Evolutionary conservation across 352 stramenopile species (phyloP), one percentile per base, ranked within the genome.

Genomic region (Aphanomyces stellatus): DNA sequence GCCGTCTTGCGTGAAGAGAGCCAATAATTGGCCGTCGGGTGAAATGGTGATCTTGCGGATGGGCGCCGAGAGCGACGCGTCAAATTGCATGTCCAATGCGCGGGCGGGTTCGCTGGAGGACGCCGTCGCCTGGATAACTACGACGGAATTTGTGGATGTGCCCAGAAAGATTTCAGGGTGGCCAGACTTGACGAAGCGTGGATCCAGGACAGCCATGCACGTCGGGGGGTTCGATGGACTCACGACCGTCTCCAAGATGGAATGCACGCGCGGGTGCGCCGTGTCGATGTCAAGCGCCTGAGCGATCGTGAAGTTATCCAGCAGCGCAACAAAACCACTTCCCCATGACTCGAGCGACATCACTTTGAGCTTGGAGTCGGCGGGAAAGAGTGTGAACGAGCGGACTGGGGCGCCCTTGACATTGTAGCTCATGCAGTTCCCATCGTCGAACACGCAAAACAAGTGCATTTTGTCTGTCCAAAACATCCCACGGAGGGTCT

Each of bases 1-100:
- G 10, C 91, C 93, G 55, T 96, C 85, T 63, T 96, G 88, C 7
- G 91, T 95, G 71, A 98, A 98, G 53, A 96, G 88, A n/a, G 95
- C 93, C 77, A 98, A 88, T 69, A 98, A 98, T 53, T 95, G 80
- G 37, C 94, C 94, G 72, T 98, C 98, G 2, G 93, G 93, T 22
- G 93, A 93, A 72, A 98, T 94, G 0, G 86, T 80, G 69, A 98
- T 96, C 35, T 84, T 83, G 17, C 94, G 91, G 72, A 98, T 97
- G 15, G 93, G 90, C 43, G 93, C 86, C 30, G 78, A 76, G 53
- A 96, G 80, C 13, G 78, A 85, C 2, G 88, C 79, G 35, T 82
- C 78, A 25, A 98, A 84, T 72, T 91, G 81, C 87, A 91, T 91
- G 41, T 93, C 85, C 30, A 82, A 69, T 25, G 74, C 76, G 42